A percentile compares a stretch with the other conserved stretches of the same genome.
Evolutionary conservation across 192 early-diverging fungal genomes (phyloP).

Genomic region (Coemansia sp.): DNA sequence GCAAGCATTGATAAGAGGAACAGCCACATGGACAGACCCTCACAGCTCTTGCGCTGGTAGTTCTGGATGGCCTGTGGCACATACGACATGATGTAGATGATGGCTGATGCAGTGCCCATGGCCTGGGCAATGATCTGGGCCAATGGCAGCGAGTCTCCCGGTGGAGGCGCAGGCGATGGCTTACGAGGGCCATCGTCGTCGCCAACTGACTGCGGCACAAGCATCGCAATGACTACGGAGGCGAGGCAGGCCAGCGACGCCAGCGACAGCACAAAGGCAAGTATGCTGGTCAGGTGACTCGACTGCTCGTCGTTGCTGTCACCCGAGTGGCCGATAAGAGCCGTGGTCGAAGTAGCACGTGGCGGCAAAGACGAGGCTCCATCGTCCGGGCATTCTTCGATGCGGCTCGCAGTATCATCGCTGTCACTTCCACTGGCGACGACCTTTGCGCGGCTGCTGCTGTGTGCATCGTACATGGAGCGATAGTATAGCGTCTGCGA

Average conservation of each 20-base stretch:
- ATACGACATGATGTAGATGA: constrained; percentile 57
- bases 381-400: too few relatives aligned
- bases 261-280: constrained; percentile 29
- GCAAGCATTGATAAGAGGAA: constrained; percentile 77
- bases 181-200: not conserved
- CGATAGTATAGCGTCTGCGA: constrained; percentile 67
- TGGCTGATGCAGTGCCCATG: constrained; percentile 40
- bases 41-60: constrained; percentile 65
- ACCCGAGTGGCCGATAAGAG: constrained; percentile 5
- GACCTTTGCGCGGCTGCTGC: constrained; percentile 11
- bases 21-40: constrained; percentile 78
- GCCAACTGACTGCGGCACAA: not conserved
- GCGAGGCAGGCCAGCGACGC: constrained; percentile 23
- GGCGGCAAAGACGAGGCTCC: too few relatives aligned
- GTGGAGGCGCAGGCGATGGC: not conserved
- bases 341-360: not conserved
- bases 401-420: not conserved
- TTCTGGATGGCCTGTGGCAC: constrained; percentile 83
- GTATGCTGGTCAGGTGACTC: constrained; percentile 11
- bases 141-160: constrained; percentile 1
- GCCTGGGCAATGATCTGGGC: constrained; percentile 40
- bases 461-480: constrained; percentile 34
- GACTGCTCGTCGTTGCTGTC: not conserved
- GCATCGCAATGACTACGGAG: constrained; percentile 25
- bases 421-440: not conserved